These are phyloP conservation scores for Tricholoma flavovirens DNA, from an alignment of 768 basidiomycete species.

Conservation along the genomic window DNA sequence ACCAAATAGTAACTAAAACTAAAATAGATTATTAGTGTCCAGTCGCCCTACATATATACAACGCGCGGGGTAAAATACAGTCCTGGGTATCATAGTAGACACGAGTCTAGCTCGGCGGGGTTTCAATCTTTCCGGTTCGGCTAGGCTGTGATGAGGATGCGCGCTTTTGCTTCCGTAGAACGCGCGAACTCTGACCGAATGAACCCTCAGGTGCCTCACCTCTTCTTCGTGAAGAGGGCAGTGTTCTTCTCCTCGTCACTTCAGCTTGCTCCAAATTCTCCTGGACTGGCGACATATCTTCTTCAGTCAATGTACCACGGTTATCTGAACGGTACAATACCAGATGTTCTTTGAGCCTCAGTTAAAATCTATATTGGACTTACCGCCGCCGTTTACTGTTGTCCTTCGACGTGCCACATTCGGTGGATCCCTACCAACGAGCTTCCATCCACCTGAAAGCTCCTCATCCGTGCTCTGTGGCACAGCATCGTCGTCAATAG, in stretches of 20 bases:
- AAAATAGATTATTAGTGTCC: not conserved
- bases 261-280: slow-evolving; percentile 35
- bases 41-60: not conserved
- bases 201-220: slow-evolving; percentile 12
- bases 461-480: slow-evolving; percentile 44
- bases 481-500: slow-evolving; percentile 41
- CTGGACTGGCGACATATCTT: slow-evolving; percentile 42
- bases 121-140: slow-evolving; percentile 7
- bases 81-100: slow-evolving; percentile 17
- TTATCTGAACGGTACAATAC: slow-evolving; percentile 9
- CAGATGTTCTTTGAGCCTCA: not conserved
- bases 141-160: slow-evolving; percentile 34
- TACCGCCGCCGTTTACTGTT: slow-evolving; percentile 42
- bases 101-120: slow-evolving; percentile 6
- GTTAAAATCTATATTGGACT: slow-evolving; percentile 8
- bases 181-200: slow-evolving; percentile 25
- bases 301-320: slow-evolving; percentile 25
- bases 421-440: slow-evolving; percentile 35
- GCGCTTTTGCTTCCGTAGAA: slow-evolving; percentile 50
- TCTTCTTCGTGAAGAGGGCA: slow-evolving; percentile 49
- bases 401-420: slow-evolving; percentile 52
- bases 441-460: slow-evolving; percentile 50
- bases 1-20: not conserved
- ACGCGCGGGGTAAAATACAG: slow-evolving; percentile 15
- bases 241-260: slow-evolving; percentile 56